Base-by-base conservation (phyloP, 2,329 filamentous ascomycete genomes). In the Xylariaceae sp. region DNA sequence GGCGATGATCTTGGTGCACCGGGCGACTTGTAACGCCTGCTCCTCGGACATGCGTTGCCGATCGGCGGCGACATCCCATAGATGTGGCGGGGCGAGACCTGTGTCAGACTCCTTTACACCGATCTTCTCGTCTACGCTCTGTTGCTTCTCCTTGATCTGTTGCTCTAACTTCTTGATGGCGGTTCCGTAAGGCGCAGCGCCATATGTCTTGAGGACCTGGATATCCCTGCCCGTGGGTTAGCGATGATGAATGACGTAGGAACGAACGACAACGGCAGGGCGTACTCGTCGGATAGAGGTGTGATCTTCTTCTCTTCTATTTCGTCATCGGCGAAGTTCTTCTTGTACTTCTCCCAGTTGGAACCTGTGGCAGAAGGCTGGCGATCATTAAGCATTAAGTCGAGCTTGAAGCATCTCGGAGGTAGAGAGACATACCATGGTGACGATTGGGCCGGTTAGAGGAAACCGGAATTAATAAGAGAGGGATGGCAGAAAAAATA, bases 221-320 rank as follows among this genome's bases (percentile, higher is more conserved):
- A 99, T 99, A 80, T 99, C 94, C 81, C 93, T 97, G 65, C 50
- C 54, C 13, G 55, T n/a, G 35, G 53, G 47, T 68, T 62, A 70
- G 68, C 64, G 59, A 64, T 35, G 13, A 23, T 35, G 13, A 23
- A 23, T 62, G 53, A n/a, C 34, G 54, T 37, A 48, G 45, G 44
- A 49, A 15, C 23, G 23, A 30, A 30, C 23, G 23, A 18, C 11
- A 11, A 18, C n/a, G 44, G 53, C 54, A 63, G 48, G 52, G 80
- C 89, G 67, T 83, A 97, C 93, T 97, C 94, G 80, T 97, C 94
- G 68, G 92, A 89, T 64, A 99, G 81, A 66, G 94, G 94, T 62
- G 92, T 93, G 74, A 99, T 99, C 86, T 99, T 99, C 88, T 99
- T 99, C 84, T 99, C 94, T 75, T 96, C 92, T 76, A 92, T 82